Evolutionary conservation across 768 basidiomycete genomes (phyloP).

Genomic region (Multifurca ochricompacta): DNA sequence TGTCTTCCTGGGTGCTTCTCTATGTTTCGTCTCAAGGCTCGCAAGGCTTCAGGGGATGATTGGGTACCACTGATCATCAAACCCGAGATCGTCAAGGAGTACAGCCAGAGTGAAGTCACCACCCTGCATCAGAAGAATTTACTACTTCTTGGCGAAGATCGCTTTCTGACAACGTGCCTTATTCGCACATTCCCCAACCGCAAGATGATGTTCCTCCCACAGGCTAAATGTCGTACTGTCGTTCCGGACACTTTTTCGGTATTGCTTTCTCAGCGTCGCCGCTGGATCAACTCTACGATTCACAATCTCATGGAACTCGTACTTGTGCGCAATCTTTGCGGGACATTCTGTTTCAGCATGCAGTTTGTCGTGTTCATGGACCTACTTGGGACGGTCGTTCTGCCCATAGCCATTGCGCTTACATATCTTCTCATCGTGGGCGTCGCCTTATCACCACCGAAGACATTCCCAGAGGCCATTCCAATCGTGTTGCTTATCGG

Average conservation of each 20-base stretch:
- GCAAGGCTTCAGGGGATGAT: conserved; percentile 81
- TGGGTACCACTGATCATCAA: conserved; percentile 97
- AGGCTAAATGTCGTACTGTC: conserved; percentile 90
- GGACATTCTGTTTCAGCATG: conserved; percentile 99
- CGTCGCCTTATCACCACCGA: conserved; percentile 74
- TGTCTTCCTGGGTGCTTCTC: conserved; percentile 99
- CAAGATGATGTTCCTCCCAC: conserved; percentile 99
- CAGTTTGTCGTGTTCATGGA: conserved; percentile 99
- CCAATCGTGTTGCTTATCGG: conserved; percentile 83
- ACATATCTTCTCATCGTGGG: conserved; percentile 84
- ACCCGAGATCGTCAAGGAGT: conserved; percentile 95
- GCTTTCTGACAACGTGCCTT: conserved; percentile 94
- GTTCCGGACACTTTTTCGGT: conserved; percentile 93
- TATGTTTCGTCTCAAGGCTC: conserved; percentile 96
- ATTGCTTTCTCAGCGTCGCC: conserved; percentile 90
- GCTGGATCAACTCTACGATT: conserved; percentile 99
- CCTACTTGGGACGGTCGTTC: conserved; percentile 81
- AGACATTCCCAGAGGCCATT: conserved; percentile 85
- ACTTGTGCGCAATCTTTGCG: conserved; percentile 92
- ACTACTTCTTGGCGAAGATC: conserved; percentile 93
- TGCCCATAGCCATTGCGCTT: conserved; percentile 87
- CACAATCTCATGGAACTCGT: conserved; percentile 99
- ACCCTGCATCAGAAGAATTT: conserved; percentile 98
- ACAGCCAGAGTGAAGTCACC: conserved; percentile 88
- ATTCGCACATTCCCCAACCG: conserved; percentile 95